phyloP scores from a whole-genome alignment of 805 yeast genomes.

The Wilhelminamyces savonicus region DNA sequence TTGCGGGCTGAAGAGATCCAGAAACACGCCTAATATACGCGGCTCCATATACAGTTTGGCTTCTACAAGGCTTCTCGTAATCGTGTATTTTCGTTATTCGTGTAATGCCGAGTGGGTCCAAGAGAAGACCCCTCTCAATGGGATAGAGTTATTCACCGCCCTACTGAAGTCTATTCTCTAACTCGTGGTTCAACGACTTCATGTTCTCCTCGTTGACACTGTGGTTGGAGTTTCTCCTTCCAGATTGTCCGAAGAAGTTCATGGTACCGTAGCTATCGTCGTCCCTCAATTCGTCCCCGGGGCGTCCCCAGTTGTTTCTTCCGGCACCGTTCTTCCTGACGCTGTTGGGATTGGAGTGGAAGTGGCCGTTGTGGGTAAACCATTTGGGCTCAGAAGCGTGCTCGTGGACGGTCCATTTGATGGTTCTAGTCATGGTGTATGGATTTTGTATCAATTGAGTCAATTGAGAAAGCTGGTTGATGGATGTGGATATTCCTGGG shows the following conservation, averaged over 20 bases:
- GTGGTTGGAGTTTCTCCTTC: constrained; percentile 37
- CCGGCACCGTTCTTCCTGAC: constrained; percentile 85
- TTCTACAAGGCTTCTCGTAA: no score
- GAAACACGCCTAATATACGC: background rate
- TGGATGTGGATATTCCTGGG: no score
- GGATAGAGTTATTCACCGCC: background rate
- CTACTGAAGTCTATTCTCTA: constrained; percentile 6
- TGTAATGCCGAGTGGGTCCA: no score
- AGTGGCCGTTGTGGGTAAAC: constrained; percentile 73
- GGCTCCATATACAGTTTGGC: no score
- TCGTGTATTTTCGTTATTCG: background rate
- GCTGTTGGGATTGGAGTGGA: constrained; percentile 64
- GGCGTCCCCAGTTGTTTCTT: constrained; percentile 79
- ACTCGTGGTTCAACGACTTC: constrained; percentile 13
- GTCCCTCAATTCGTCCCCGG: constrained; percentile 69
- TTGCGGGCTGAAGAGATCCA: constrained; percentile 16
- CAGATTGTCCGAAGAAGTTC: constrained; percentile 13
- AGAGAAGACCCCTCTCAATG: no score
- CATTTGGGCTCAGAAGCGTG: constrained; percentile 54
- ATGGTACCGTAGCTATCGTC: no score
- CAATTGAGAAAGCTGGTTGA: no score
- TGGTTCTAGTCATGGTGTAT: constrained; percentile 62
- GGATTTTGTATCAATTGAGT: no score
- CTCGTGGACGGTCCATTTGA: constrained; percentile 70
- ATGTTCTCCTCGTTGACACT: constrained; percentile 23